Conservation (phyloP, 2,329 filamentous ascomycete species). For the Dactylonectria estremocensis region DNA sequence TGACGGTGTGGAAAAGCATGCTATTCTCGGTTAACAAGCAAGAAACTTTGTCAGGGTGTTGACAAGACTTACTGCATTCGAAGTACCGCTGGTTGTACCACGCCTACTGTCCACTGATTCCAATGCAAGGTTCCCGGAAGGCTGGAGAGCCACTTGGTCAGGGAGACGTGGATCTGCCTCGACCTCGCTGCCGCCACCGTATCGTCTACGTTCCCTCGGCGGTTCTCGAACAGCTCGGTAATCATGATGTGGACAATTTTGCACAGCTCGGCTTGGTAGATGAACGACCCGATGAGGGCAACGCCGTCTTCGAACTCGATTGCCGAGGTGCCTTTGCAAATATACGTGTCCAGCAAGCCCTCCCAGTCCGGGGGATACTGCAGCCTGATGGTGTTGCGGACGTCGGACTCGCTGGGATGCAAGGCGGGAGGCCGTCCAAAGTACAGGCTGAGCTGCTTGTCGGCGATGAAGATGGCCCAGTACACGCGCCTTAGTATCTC, state of each 20-base stretch:
- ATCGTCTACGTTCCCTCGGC: conserved; percentile 57
- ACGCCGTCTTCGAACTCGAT: conserved; percentile 64
- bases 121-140: conserved; percentile 64
- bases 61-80: conserved; percentile 59
- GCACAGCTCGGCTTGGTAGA: conserved; percentile 63
- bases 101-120: conserved; percentile 66
- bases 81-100: conserved; percentile 62
- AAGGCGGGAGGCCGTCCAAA: conserved; percentile 66
- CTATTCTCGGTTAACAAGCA: conserved; percentile 42
- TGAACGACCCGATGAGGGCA: conserved; percentile 60
- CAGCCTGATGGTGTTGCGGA: conserved; percentile 63
- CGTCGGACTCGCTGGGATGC: conserved; percentile 65
- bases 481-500: conserved; percentile 65
- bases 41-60: too few species aligned
- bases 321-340: conserved; percentile 60
- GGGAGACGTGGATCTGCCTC: conserved; percentile 61
- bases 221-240: conserved; percentile 66
- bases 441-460: conserved; percentile 67
- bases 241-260: conserved; percentile 67
- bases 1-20: conserved; percentile 66
- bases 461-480: conserved; percentile 66
- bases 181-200: conserved; percentile 59
- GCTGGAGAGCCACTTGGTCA: conserved; percentile 63
- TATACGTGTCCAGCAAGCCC: conserved; percentile 63
- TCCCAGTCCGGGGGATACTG: conserved; percentile 66